Percentiles rank a stretch among this genome's conserved stretches.
Conservation (phyloP, 257 asterid species). For the Ligustrum vulgare region DNA sequence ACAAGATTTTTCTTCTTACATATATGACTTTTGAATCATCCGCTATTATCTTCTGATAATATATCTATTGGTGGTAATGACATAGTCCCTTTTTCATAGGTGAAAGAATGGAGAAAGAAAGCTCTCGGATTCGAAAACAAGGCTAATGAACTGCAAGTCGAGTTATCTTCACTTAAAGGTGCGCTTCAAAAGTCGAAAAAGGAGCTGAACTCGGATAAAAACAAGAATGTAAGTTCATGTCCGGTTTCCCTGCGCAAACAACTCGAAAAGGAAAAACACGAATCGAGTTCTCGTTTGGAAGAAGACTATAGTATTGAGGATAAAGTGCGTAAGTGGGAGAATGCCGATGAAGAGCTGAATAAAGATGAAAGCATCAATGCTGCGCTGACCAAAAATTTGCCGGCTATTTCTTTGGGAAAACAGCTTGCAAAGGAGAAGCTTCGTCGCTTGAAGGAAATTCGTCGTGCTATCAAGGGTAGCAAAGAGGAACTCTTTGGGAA, state of each 20-base stretch:
- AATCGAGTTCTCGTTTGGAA: slow-evolving; percentile 19
- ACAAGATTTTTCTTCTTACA: not conserved
- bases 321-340: slow-evolving; percentile 8
- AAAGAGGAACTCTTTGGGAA: slow-evolving; percentile 24
- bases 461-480: slow-evolving; percentile 10
- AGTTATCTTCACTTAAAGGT: slow-evolving; percentile 38
- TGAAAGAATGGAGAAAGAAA: slow-evolving; percentile 71
- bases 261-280: slow-evolving; percentile 35
- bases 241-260: not conserved
- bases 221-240: not conserved
- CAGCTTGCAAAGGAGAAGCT: slow-evolving; percentile 73
- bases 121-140: slow-evolving; percentile 51
- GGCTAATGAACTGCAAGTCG: slow-evolving; percentile 42
- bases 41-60: not conserved
- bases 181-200: slow-evolving; percentile 33
- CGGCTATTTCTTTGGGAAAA: slow-evolving; percentile 59
- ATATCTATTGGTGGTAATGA: not conserved
- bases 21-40: not conserved
- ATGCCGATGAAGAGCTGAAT: slow-evolving; percentile 7
- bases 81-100: slow-evolving; percentile 35
- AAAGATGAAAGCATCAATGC: slow-evolving; percentile 16
- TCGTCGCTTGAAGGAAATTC: slow-evolving; percentile 37
- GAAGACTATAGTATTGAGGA: slow-evolving; percentile 20
- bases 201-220: slow-evolving; percentile 6
- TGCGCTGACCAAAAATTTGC: slow-evolving; percentile 20